phyloP scores from a whole-genome alignment of 805 yeast genomes.

The Crinitomyces ghanaensis region DNA sequence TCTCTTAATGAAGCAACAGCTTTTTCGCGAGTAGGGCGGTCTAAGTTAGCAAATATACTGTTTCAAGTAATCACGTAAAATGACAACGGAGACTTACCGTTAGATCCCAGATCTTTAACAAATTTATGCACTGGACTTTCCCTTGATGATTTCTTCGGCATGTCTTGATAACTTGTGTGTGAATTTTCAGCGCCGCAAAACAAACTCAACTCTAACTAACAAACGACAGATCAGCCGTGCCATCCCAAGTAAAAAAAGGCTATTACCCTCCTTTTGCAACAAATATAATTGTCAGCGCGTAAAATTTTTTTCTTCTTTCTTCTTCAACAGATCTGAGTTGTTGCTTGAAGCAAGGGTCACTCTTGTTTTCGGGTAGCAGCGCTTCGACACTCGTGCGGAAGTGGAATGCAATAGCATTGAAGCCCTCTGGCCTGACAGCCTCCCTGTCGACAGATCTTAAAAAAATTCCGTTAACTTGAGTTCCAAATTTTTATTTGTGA shows the following conservation, averaged over 20 bases:
- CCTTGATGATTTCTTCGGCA: slow-evolving; percentile 15
- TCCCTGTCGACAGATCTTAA: slow-evolving; percentile 94
- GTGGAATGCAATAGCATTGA: slow-evolving; percentile 24
- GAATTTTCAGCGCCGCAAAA: too few species aligned
- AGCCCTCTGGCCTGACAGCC: too few species aligned
- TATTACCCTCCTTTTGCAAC: too few species aligned
- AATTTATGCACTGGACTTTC: slow-evolving; percentile 10
- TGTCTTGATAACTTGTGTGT: too few species aligned
- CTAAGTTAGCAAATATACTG: slow-evolving; percentile 15
- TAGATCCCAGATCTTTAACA: slow-evolving; percentile 75
- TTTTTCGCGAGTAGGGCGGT: slow-evolving; percentile 59
- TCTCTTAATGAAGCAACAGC: slow-evolving; percentile 56
- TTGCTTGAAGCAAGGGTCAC: slow-evolving; percentile 3
- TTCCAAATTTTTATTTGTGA: slow-evolving; percentile 30
- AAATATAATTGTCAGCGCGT: too few species aligned
- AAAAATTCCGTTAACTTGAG: slow-evolving; percentile 43
- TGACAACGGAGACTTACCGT: slow-evolving; percentile 20
- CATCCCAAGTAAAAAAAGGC: too few species aligned
- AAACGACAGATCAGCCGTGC: too few species aligned
- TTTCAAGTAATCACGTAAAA: background rate
- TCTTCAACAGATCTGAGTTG: slow-evolving; percentile 13
- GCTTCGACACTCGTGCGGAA: slow-evolving; percentile 27
- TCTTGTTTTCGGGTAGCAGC: slow-evolving; percentile 20
- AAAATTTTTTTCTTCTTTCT: slow-evolving; percentile 7
- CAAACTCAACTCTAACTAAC: too few species aligned